Evolutionary conservation across 805 yeast genomes (phyloP), one percentile per base, ranked within the genome.

Genomic region (Wickerhamiella nectarea): DNA sequence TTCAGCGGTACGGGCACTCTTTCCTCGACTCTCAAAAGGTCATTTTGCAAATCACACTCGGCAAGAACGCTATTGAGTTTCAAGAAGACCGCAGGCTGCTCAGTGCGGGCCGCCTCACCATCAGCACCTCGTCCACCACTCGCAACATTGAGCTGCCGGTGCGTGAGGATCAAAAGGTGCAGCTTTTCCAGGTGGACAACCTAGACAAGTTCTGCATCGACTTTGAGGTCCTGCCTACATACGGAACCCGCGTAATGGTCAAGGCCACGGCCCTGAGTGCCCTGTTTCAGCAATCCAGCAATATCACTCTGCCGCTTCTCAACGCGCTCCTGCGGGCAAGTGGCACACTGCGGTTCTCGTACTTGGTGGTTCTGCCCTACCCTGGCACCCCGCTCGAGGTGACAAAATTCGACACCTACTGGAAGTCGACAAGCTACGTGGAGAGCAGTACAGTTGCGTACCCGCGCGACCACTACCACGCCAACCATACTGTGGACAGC

Each of bases 1-100:
- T 91, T 43, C 71, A 95, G 54, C 75, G 94, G 54, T 91, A 91
- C 58, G 98, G 98, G 12, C 98, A 91, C 62, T 91, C 85, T 59
- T 91, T 86, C 65, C 64, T 91, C 55, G 97, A 91, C 57, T 52
- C 57, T 11, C 83, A 82, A 58, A 85, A 84, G 59, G 84, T 84
- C 4, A 76, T 86, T 49, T 70, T 91, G 24, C 94, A 87, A 57
- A 64, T 91, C 35, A 70, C 74, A 2, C 31, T 22, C 3, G 63
- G 67, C 28, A 67, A 65, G 41, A 35, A 40, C 18, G 63, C 44
- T 6, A 66, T 76, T 39, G 65, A 63, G 33, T 62, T 75, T 43
- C 69, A 70, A 51, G 53, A 55, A 33, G 64, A 63, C 36, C 62
- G 66, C 24, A 57, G 60, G 29, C 47, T 55, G 11, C 50, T 65